A percentile compares a stretch with the other conserved stretches of the same genome.
phyloP scores from a whole-genome alignment of 805 yeast genomes.

The Lachancea quebecensis region DNA sequence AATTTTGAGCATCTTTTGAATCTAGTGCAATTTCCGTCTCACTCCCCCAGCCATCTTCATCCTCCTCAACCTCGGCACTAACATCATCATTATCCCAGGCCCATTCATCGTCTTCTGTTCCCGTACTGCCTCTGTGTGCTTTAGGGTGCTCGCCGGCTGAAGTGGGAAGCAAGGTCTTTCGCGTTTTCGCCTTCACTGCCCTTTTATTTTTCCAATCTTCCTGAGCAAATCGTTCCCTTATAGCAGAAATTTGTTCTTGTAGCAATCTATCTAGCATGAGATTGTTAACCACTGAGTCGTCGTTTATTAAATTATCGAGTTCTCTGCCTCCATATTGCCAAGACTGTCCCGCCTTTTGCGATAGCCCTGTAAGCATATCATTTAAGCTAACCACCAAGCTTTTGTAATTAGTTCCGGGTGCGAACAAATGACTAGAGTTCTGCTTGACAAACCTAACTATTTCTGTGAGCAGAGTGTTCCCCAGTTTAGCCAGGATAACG shows the following conservation, averaged over 20 bases:
- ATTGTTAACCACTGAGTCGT: slow-evolving; percentile 19
- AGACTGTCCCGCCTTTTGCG: background rate
- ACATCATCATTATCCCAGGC: slow-evolving; percentile 20
- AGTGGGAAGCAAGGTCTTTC: background rate
- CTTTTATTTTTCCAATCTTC: slow-evolving; percentile 7
- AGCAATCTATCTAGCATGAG: slow-evolving; percentile 23
- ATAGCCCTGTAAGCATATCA: slow-evolving; percentile 10
- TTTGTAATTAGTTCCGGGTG: slow-evolving; percentile 10
- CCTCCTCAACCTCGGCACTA: slow-evolving; percentile 7
- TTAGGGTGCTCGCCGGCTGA: background rate
- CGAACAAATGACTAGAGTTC: slow-evolving; percentile 15
- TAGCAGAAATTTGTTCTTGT: slow-evolving; percentile 11
- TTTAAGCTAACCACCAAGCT: slow-evolving; percentile 9
- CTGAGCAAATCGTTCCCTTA: slow-evolving; percentile 15
- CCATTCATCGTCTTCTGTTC: slow-evolving; percentile 16
- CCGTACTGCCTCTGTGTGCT: background rate
- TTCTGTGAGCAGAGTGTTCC: slow-evolving; percentile 19
- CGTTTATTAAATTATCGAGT: slow-evolving; percentile 16
- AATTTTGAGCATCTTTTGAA: background rate
- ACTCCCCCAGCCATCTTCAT: slow-evolving; percentile 22
- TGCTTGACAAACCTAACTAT: slow-evolving; percentile 18
- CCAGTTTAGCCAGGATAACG: slow-evolving; percentile 7
- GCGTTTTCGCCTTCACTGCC: background rate
- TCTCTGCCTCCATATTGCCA: slow-evolving; percentile 18
- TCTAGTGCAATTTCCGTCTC: slow-evolving; percentile 4